Conservation (phyloP, 768 basidiomycete genomes). For the Cystobasidium ongulense region DNA sequence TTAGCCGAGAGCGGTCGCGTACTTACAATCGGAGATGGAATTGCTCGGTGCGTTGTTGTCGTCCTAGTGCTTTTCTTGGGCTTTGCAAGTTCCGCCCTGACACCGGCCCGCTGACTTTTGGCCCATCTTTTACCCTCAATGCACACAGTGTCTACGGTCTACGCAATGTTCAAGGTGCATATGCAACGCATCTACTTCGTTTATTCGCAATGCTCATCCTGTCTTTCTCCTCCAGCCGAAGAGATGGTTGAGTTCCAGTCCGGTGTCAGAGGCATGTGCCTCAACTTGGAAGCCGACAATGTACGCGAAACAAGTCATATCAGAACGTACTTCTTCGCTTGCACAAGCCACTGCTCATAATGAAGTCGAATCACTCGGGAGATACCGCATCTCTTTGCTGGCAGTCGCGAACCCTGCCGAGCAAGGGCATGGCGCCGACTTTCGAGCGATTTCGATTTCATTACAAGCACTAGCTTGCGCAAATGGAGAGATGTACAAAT, state of each 20-base stretch:
- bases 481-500: background rate
- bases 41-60: conserved; percentile 50
- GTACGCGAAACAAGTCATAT: conserved; percentile 22
- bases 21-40: conserved; percentile 86
- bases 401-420: too few species aligned
- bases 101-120: background rate
- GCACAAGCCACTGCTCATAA: background rate
- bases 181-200: background rate
- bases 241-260: conserved; percentile 99
- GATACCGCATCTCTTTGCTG: too few species aligned
- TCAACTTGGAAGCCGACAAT: conserved; percentile 96
- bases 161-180: conserved; percentile 87
- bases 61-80: too few species aligned
- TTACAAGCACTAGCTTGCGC: background rate
- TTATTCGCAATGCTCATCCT: background rate
- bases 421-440: too few species aligned
- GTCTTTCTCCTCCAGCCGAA: conserved; percentile 53
- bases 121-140: background rate
- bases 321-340: too few species aligned
- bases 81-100: background rate
- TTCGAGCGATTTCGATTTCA: too few species aligned
- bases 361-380: too few species aligned
- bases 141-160: conserved; percentile 85
- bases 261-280: conserved; percentile 96
- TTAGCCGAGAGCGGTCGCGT: conserved; percentile 99